Evolutionary conservation across 2,329 filamentous ascomycete species (phyloP), one percentile per base, ranked within the genome.

Genomic region (Bipolaris cookei): DNA sequence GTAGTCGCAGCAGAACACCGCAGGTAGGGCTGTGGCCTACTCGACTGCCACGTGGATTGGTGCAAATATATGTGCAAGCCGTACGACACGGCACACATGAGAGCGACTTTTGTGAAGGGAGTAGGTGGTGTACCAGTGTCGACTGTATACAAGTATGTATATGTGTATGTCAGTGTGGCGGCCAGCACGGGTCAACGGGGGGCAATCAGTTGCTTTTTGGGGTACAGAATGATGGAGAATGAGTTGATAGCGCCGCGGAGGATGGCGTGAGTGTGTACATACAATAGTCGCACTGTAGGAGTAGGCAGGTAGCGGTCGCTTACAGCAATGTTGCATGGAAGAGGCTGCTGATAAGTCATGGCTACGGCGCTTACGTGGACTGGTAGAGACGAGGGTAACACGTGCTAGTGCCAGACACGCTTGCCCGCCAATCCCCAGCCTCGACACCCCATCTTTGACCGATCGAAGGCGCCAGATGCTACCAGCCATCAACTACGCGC

Each of bases 261-360:
- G 11, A 7, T 18, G 23, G 41, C 41, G 21, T 47, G 32, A 8
- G 25, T 8, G 25, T 6, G 25, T 25, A 25, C 25, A 25, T 25
- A 25, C 25, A 25, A 25, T 25, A 25, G 25, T 25, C 6, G 25
- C 25, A 25, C 25, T 7, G 25, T 8, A 7, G 25, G 25, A 25
- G 7, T 8, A 25, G 25, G 7, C 25, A 8, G 35, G 41, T 32
- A 34, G 52, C 35, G 30, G 39, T 56, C 44, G 47, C 46, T 44
- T 51, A 34, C 10, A 16, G 30, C 16, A 6, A 35, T 11, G 42
- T 43, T 35, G 41, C 48, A 52, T 52, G 48, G 28, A 48, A 16
- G 52, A 48, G 48, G 37, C 20, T 50, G 43, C 35, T 56, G 57
- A 58, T 61, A 56, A 63, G 57, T 62, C 51, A 58, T 58, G 45